These are phyloP conservation scores for Bacidia gigantensis DNA, from an alignment of 495 filamentous ascomycete genomes.

Conservation along the genomic window DNA sequence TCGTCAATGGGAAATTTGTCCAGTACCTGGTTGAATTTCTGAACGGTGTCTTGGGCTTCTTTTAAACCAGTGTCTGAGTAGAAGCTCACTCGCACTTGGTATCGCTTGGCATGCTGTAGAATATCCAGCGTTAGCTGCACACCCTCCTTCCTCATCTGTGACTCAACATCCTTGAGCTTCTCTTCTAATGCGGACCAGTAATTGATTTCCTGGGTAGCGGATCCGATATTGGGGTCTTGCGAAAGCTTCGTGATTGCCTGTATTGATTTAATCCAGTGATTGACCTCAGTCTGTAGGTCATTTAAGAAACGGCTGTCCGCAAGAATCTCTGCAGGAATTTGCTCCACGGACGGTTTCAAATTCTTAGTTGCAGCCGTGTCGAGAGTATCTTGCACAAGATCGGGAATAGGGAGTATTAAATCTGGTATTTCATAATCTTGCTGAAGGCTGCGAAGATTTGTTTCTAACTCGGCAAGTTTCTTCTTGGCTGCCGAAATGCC, in stretches of 20 bases:
- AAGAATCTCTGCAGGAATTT: conserved; percentile 57
- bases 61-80: conserved; percentile 86
- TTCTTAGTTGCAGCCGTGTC: conserved; percentile 53
- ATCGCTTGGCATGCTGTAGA: conserved; percentile 86
- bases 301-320: conserved; percentile 85
- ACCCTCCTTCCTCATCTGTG: conserved; percentile 73
- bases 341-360: conserved; percentile 54
- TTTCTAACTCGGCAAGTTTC: conserved; percentile 82
- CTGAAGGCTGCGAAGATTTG: conserved; percentile 78
- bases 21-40: conserved; percentile 98
- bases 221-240: conserved; percentile 73
- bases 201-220: conserved; percentile 91
- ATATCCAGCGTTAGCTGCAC: conserved; percentile 88
- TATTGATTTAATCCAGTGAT: conserved; percentile 96
- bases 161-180: conserved; percentile 77
- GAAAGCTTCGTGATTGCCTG: conserved; percentile 93
- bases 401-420: conserved; percentile 69
- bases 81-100: conserved; percentile 93
- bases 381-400: conserved; percentile 70
- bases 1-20: conserved; percentile 95
- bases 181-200: conserved; percentile 97
- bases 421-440: conserved; percentile 97
- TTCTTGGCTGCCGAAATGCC: conserved; percentile 95
- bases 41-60: conserved; percentile 85
- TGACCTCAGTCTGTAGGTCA: conserved; percentile 81